Evolutionary conservation across 1,139 yeast species (phyloP).

Genomic region (Waltiozyma sp.): DNA sequence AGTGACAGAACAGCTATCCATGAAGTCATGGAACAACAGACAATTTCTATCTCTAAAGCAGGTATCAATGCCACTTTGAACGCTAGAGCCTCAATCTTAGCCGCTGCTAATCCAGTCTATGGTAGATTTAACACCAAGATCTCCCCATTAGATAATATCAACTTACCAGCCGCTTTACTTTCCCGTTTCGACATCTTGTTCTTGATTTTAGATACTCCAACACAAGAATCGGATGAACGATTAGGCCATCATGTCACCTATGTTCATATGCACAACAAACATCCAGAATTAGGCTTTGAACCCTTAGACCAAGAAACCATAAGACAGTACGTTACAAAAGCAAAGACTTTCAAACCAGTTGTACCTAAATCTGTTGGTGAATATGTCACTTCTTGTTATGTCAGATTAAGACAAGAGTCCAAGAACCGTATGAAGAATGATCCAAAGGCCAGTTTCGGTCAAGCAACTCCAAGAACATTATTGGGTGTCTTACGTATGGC

Average conservation of each 20-base stretch:
- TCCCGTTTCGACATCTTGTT: constrained; percentile 92
- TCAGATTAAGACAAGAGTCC: constrained; percentile 86
- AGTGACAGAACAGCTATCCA: constrained; percentile 94
- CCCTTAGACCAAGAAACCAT: constrained; percentile 75
- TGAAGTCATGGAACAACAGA: constrained; percentile 99
- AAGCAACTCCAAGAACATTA: constrained; percentile 90
- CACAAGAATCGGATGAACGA: constrained; percentile 68
- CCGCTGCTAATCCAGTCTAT: constrained; percentile 96
- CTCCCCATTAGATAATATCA: constrained; percentile 91
- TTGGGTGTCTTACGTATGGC: constrained; percentile 86
- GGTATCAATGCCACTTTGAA: constrained; percentile 95
- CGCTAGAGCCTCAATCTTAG: constrained; percentile 90
- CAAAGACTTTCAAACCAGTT: constrained; percentile 76
- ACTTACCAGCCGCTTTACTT: constrained; percentile 89
- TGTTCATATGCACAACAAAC: constrained; percentile 88
- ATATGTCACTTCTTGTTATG: constrained; percentile 77
- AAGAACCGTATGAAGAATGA: constrained; percentile 60
- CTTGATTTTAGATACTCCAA: constrained; percentile 77
- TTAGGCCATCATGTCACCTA: constrained; percentile 90
- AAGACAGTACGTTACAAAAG: constrained; percentile 80
- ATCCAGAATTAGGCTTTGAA: constrained; percentile 66
- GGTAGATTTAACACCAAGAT: constrained; percentile 89
- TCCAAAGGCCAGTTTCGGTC: constrained; percentile 62
- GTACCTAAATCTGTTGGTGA: constrained; percentile 85
- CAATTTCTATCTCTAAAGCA: constrained; percentile 94